Evolutionary conservation across 2,329 filamentous ascomycete genomes (phyloP).

Genomic region (Aciculosporium take): DNA sequence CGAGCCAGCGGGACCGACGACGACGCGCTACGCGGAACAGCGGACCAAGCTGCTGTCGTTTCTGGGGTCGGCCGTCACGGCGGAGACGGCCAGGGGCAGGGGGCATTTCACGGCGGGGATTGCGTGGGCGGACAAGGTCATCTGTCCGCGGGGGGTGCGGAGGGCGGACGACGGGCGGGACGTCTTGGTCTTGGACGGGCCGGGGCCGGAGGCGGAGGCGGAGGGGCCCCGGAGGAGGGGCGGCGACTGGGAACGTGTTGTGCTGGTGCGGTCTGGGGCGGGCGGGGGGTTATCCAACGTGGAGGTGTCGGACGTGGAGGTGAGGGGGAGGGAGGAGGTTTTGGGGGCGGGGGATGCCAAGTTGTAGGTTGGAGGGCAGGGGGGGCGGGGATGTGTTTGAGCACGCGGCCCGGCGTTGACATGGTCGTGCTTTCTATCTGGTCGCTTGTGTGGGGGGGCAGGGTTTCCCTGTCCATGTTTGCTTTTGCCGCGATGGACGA

Average conservation of each 20-base stretch:
- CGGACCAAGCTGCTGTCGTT: slow-evolving; percentile 40
- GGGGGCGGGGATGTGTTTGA: not conserved
- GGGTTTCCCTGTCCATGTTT: too few species aligned
- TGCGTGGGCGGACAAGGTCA: slow-evolving; percentile 48
- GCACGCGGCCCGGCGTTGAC: not conserved
- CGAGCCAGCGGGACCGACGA: slow-evolving; percentile 6
- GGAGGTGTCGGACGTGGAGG: slow-evolving; percentile 38
- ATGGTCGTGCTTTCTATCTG: too few species aligned
- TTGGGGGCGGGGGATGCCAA: slow-evolving; percentile 28
- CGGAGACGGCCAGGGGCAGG: slow-evolving; percentile 24
- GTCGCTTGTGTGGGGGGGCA: too few species aligned
- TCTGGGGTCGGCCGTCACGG: slow-evolving; percentile 29
- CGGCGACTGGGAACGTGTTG: slow-evolving; percentile 45
- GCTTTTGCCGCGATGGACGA: too few species aligned
- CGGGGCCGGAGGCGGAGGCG: slow-evolving; percentile 38
- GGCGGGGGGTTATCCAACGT: too few species aligned
- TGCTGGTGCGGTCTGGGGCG: slow-evolving; percentile 39
- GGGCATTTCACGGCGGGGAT: slow-evolving; percentile 29
- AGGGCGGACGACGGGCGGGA: slow-evolving; percentile 29
- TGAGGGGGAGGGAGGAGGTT: slow-evolving; percentile 35
- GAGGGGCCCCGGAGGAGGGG: slow-evolving; percentile 25
- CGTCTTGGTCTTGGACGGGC: slow-evolving; percentile 43
- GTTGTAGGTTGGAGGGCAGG: slow-evolving; percentile 6
- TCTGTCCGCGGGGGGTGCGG: slow-evolving; percentile 37
- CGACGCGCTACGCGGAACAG: slow-evolving; percentile 29